These are phyloP conservation scores for Colletotrichum scovillei DNA, from an alignment of 2,329 filamentous ascomycete species.

Conservation along the genomic window DNA sequence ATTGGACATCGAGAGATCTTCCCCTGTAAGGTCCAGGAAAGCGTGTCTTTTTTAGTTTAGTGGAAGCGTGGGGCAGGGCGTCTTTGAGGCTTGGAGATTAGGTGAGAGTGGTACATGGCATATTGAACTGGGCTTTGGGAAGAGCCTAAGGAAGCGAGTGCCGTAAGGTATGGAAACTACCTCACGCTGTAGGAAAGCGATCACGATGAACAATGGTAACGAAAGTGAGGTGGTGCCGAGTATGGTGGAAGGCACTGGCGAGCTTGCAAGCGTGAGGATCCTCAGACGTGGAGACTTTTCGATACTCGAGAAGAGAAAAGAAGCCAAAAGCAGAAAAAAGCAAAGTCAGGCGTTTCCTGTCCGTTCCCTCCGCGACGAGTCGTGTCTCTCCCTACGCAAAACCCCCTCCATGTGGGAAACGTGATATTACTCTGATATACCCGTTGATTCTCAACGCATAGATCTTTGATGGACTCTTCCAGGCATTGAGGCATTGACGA, in stretches of 20 bases:
- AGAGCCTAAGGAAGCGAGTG: background rate
- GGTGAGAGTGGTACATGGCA: background rate
- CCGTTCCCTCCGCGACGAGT: background rate
- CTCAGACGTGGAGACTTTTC: constrained; percentile 5
- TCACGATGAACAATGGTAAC: background rate
- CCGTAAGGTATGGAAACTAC: background rate
- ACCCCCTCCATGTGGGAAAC: background rate
- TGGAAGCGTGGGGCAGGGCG: background rate
- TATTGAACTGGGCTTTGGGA: background rate
- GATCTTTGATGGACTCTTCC: background rate
- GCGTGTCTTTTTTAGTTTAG: background rate
- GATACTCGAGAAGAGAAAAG: background rate
- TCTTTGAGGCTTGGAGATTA: background rate
- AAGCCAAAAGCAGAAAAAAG: background rate
- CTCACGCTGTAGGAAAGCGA: background rate
- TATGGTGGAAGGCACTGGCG: background rate
- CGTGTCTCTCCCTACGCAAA: background rate
- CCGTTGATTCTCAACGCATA: background rate
- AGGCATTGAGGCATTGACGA: background rate
- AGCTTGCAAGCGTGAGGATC: background rate
- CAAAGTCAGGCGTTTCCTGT: background rate
- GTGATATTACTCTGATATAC: background rate
- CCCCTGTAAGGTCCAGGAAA: background rate
- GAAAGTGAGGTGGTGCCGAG: background rate
- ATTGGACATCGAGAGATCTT: background rate